Conservation (phyloP, 1,139 yeast genomes). For the Candida tetrigidarum region DNA sequence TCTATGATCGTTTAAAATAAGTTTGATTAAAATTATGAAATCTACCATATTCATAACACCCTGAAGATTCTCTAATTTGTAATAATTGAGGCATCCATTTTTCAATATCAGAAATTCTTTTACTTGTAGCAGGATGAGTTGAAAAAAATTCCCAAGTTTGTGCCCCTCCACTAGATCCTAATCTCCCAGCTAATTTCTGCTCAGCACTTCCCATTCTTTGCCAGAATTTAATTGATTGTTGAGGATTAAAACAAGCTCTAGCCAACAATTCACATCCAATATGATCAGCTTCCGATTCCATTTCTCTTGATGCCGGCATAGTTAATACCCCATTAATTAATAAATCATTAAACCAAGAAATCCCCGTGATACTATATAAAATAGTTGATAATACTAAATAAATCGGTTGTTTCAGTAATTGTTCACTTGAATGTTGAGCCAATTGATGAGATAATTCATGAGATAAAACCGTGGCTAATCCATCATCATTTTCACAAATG, state of each 20-base stretch:
- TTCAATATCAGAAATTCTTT: conserved; percentile 69
- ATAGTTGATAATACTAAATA: conserved; percentile 55
- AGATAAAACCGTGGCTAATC: conserved; percentile 91
- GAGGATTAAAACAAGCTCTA: conserved; percentile 81
- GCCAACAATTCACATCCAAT: conserved; percentile 94
- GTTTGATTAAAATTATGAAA: conserved; percentile 23
- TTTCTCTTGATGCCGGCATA: conserved; percentile 86
- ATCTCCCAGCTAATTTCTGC: conserved; percentile 21
- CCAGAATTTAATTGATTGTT: conserved; percentile 80
- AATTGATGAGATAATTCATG: conserved; percentile 95
- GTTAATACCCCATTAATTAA: conserved; percentile 63
- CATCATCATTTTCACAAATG: conserved; percentile 81
- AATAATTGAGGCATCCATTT: conserved; percentile 78
- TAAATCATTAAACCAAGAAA: conserved; percentile 50
- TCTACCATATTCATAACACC: conserved; percentile 30
- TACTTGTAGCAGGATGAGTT: conserved; percentile 88
- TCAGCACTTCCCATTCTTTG: conserved; percentile 74
- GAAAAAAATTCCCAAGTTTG: conserved; percentile 57
- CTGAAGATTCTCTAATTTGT: conserved; percentile 35
- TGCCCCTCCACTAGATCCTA: conserved; percentile 21
- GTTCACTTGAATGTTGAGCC: conserved; percentile 91
- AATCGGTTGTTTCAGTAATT: conserved; percentile 66
- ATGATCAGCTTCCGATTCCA: conserved; percentile 96
- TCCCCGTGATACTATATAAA: conserved; percentile 42
- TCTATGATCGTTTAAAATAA: conserved; percentile 20